Base-by-base conservation (phyloP, 148 eudicot species). In the Rhododendron williamsianum region DNA sequence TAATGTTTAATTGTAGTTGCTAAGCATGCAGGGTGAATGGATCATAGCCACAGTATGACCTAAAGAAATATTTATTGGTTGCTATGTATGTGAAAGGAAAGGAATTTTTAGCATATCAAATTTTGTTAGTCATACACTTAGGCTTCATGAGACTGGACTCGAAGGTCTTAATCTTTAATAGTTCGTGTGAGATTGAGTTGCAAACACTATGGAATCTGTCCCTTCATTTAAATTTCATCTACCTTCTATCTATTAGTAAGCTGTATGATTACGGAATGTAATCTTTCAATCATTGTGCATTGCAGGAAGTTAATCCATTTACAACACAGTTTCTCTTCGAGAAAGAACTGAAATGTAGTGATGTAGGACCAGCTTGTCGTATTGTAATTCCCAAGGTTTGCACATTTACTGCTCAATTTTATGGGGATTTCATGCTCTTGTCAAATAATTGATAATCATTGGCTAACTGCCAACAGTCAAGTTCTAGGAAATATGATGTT, bases 281-380 rank as follows among this genome's bases (percentile, higher is more conserved):
- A 25, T 27, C 38, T 69, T 27, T 69, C 36, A 9, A 69, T 36
- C 35, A 73, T 36, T 73, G 45, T 74, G 11, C 15, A 15, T 41
- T 87, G 76, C 80, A 87, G 85, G 84, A 46, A 45, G 38, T 82
- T 56, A 85, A 84, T 69, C 78, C 84, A 81, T 81, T 25, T 0
- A 49, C 49, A 4, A 54, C 78, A 2, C 80, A 69, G 71, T 81
- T 86, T 51, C 84, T 81, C 69, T 81, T 86, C 83, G 72, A 54
- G 80, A 86, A 86, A 76, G 83, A 81, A 41, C 87, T 86, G 25
- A 86, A 81, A 81, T 52, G 23, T 15, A 86, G 87, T 81, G 87
- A 86, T 46, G 84, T 81, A 30, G 83, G 83, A 33, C 65, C 38
- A 19, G 72, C 83, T 0, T 21, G 63, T 4, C 84, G 87, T 52